Base-by-base conservation (phyloP, 1,139 yeast genomes). In the Scheffersomyces lignicola region DNA sequence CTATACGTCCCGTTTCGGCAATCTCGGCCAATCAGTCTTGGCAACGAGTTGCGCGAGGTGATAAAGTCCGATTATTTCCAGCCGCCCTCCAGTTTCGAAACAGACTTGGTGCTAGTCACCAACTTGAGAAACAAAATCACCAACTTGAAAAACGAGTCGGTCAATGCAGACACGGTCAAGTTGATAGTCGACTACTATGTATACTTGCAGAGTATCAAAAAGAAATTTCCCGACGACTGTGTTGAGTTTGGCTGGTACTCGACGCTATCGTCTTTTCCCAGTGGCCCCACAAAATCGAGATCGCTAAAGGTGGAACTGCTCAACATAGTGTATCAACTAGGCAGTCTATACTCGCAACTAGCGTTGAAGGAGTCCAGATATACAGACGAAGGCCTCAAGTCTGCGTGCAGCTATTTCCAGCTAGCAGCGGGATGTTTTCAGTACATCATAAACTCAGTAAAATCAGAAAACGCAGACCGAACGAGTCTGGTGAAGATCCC, bases 211-310 rank as follows among this genome's bases (percentile, higher is more conserved):
- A 50, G 51, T n/a, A 31, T 74, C 2, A 49, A 50, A 14, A 41
- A 44, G 30, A 73, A 69, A 44, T 71, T 76, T 35, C 70, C 76
- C 1, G 60, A 61, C 30, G 73, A 70, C 31, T 47, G 56, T 5
- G 43, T 77, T 4, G 76, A 70, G 30, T 83, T 86, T 48, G 68
- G 77, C 1, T 89, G 96, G 97, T 76, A 65, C 49, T 80, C 82
- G 18, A 78, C 89, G 0, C 56, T 85, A 13, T 80, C 85, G 0
- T 73, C 73, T 41, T 68, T 76, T 10, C 69, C 73, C 8, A 40
- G 39, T 23, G 53, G 58, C 0, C 76, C 76, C 2, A 66, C 69
- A 18, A 63, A 53, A 37, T 48, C 63, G 24, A 55, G 62, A 23
- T 76, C 86, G 1, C 51, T 82, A 6, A 47, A 55, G 26, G 78